These are phyloP conservation scores for Sordariomycetes sp. DNA, from an alignment of 2,329 filamentous ascomycete species.

Conservation along the genomic window DNA sequence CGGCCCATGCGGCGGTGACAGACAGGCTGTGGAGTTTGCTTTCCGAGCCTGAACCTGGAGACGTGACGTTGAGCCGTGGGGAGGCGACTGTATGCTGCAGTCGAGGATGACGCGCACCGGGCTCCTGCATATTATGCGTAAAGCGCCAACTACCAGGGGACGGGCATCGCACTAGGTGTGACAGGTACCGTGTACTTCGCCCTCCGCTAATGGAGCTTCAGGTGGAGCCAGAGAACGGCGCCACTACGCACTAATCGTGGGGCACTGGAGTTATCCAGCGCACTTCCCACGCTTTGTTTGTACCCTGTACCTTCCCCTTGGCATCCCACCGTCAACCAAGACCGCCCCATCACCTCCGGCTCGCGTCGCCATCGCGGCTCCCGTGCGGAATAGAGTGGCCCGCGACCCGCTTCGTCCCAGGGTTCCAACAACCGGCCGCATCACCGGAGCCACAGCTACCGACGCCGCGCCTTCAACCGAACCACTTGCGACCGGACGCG, in stretches of 20 bases:
- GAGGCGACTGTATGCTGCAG: not conserved
- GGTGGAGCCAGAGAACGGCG: not conserved
- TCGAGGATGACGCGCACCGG: not conserved
- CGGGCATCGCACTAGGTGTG: not conserved
- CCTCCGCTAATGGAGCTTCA: not conserved
- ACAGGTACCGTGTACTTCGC: not conserved
- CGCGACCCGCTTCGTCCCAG: not conserved
- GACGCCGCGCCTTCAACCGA: not conserved
- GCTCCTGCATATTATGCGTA: not conserved
- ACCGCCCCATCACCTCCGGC: not conserved
- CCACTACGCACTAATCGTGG: not conserved
- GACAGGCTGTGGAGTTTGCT: not conserved
- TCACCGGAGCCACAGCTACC: not conserved
- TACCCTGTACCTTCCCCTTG: not conserved
- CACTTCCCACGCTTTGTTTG: not conserved
- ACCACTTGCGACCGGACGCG: not conserved
- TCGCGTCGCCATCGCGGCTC: not conserved
- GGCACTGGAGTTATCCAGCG: not conserved
- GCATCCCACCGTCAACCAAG: not conserved
- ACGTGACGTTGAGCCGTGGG: not conserved
- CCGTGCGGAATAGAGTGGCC: not conserved
- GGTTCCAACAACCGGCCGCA: not conserved
- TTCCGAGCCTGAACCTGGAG: not conserved
- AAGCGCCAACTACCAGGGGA: not conserved
- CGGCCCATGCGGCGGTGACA: not conserved